phyloP scores from a whole-genome alignment of 495 filamentous ascomycete genomes.

The Antarctomyces pellizariae region DNA sequence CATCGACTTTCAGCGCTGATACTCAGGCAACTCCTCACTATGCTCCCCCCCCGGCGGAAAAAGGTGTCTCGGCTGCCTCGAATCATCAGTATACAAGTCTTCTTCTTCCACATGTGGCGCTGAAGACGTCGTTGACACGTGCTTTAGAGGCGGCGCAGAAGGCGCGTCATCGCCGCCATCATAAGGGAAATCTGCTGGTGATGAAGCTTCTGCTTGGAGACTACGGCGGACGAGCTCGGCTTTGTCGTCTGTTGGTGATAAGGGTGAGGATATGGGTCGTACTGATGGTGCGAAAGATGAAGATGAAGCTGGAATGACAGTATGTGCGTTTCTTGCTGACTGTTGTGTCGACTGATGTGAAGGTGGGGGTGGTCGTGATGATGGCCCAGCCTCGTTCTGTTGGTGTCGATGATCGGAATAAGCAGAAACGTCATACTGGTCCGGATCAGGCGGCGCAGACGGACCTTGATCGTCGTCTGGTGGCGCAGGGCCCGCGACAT shows the following conservation, averaged over 20 bases:
- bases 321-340: background rate
- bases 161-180: conserved; percentile 17
- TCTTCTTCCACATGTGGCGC: no score
- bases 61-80: conserved; percentile 7
- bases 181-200: conserved; percentile 30
- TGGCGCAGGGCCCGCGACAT: conserved; percentile 25
- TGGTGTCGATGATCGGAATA: conserved; percentile 10
- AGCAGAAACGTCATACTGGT: conserved; percentile 16
- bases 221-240: conserved; percentile 59
- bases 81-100: no score
- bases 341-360: conserved; percentile 1
- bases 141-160: conserved; percentile 6
- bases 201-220: conserved; percentile 46
- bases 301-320: conserved; percentile 3
- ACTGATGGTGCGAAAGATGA: conserved; percentile 13
- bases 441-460: conserved; percentile 6
- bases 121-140: conserved; percentile 5
- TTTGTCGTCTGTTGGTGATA: conserved; percentile 45
- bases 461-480: conserved; percentile 5
- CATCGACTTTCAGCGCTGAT: no score
- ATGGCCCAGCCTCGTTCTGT: conserved; percentile 1
- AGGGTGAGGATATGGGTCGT: background rate
- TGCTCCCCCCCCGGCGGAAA: no score
- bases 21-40: no score
- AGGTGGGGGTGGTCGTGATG: conserved; percentile 1